Base-by-base conservation (phyloP, 2,329 filamentous ascomycete species). In the Clonostachys solani region DNA sequence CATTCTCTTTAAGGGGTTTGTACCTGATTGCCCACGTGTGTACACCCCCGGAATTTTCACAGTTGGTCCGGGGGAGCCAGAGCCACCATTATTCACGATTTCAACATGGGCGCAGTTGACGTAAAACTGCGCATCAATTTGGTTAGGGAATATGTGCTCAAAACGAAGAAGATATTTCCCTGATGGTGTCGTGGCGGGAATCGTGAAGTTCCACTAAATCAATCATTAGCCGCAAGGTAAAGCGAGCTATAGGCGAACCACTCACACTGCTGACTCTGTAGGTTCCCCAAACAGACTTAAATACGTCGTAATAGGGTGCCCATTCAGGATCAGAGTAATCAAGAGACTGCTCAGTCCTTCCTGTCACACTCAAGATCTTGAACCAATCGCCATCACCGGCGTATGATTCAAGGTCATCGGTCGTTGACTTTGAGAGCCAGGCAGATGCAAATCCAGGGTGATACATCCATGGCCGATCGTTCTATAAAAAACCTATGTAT, bases 81-180 rank as follows among this genome's bases (percentile, higher is more conserved):
- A 45, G 5, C 13, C 3, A 15, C 46, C 44, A 42, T 47, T 49
- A 36, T 50, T 53, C 12, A 46, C 62, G 43, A 75, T 64, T 50
- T 64, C 65, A 45, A 75, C 51, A 60, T 75, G 72, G 1, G 66
- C 68, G 54, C 72, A 75, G 5, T 63, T 63, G 43, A 72, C 65
- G 55, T 74, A 74, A 53, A 74, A 69, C 56, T 46, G 19, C 2
- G 37, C 37, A 23, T 42, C 37, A 6, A 12, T 6, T 12, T n/a
- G n/a, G 33, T 45, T 10, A 6, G 18, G 13, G n/a, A 12, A 17
- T 12, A 37, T 37, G n/a, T 45, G 43, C 33, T 45, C 43, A 10
- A 34, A 29, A 5, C 47, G 42, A 15, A 48, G 29, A 13, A 48
- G 47, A 40, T 48, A 48, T 29, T 48, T 29, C 15, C 47, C 47